Evolutionary conservation across 2,329 filamentous ascomycete species (phyloP).

Genomic region (Arthrobotrys musiformis): DNA sequence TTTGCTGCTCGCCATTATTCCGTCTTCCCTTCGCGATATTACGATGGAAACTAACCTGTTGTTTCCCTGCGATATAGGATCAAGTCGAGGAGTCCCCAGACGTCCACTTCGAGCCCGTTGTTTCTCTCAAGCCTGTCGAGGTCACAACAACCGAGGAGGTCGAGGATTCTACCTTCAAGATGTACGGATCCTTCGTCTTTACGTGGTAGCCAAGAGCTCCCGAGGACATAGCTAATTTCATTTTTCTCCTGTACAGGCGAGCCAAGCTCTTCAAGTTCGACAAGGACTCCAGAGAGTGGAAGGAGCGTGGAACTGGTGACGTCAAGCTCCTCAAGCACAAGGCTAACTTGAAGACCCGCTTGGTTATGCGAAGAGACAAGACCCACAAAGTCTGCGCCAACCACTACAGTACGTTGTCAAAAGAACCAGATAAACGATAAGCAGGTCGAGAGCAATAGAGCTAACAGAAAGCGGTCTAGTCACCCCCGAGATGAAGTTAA

Average conservation of each 20-base stretch:
- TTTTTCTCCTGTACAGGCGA: slow-evolving; percentile 65
- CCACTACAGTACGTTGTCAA: slow-evolving; percentile 83
- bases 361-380: slow-evolving; percentile 99
- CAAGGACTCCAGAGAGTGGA: slow-evolving; percentile 92
- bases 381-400: slow-evolving; percentile 99
- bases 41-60: neutral
- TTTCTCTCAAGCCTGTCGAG: slow-evolving; percentile 95
- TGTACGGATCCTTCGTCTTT: slow-evolving; percentile 65
- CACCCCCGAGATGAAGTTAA: slow-evolving; percentile 98
- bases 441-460: neutral
- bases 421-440: neutral
- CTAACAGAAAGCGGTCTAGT: slow-evolving; percentile 68
- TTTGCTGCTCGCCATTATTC: neutral
- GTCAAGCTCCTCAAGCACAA: slow-evolving; percentile 97
- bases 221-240: slow-evolving; percentile 9
- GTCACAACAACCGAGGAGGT: slow-evolving; percentile 98
- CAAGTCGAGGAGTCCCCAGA: slow-evolving; percentile 87
- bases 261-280: slow-evolving; percentile 99
- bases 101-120: slow-evolving; percentile 96
- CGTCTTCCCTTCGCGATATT: slow-evolving; percentile 33
- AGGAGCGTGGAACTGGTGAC: slow-evolving; percentile 97
- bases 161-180: slow-evolving; percentile 98
- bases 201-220: neutral
- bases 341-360: slow-evolving; percentile 95
- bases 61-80: slow-evolving; percentile 66